Percentiles rank a stretch among this genome's conserved stretches.
Conservation (phyloP, 2,329 filamentous ascomycete genomes). For the Ophioceras dolichostomum region DNA sequence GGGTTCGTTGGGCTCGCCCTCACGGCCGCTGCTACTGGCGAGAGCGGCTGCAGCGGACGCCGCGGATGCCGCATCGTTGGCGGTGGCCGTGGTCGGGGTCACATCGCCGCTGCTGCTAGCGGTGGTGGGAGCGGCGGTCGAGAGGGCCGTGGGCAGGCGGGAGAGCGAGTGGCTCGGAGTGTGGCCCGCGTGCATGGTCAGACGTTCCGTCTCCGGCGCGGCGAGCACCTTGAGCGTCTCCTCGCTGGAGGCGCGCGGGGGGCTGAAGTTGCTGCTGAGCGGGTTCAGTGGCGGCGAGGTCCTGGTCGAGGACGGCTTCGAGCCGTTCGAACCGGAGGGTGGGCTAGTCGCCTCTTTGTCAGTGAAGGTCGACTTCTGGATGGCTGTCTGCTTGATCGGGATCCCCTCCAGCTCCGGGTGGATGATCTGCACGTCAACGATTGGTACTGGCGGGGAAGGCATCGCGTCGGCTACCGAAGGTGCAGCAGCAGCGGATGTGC, state of each 20-base stretch:
- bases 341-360: constrained; percentile 16
- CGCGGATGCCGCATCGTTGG: constrained; percentile 6
- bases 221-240: constrained; percentile 33
- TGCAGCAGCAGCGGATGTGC: too few relatives aligned
- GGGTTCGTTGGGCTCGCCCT: constrained; percentile 9
- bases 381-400: constrained; percentile 38
- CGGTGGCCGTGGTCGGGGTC: constrained; percentile 19
- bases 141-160: constrained; percentile 29
- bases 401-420: constrained; percentile 49
- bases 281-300: constrained; percentile 8
- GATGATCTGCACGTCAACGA: constrained; percentile 45
- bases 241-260: constrained; percentile 14
- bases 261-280: constrained; percentile 7
- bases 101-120: constrained; percentile 25
- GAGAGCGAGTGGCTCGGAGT: constrained; percentile 50
- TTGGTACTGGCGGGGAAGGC: constrained; percentile 20
- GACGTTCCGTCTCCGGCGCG: constrained; percentile 34
- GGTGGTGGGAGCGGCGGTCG: constrained; percentile 25
- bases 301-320: constrained; percentile 15
- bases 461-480: constrained; percentile 1
- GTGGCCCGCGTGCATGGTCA: constrained; percentile 51
- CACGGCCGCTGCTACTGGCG: constrained; percentile 1
- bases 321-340: constrained; percentile 13
- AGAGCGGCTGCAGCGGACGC: background rate
- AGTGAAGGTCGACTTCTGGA: constrained; percentile 40